phyloP scores from a whole-genome alignment of 768 basidiomycete genomes.

The Kwoniella dejecticola region DNA sequence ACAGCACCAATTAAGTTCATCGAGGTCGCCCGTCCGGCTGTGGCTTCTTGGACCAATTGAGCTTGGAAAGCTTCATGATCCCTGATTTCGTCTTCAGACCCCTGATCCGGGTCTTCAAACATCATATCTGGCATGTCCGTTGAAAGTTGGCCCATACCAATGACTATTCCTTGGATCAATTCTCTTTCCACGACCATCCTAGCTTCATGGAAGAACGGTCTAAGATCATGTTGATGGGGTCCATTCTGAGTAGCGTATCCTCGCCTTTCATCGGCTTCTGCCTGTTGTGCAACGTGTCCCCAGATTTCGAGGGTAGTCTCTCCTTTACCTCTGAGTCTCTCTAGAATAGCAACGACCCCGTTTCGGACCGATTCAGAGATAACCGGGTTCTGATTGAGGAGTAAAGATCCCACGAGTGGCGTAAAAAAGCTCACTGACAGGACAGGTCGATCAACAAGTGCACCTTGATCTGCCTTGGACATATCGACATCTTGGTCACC shows the following conservation, averaged over 20 bases:
- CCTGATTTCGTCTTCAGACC: conserved; percentile 47
- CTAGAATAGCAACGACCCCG: conserved; percentile 76
- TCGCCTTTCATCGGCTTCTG: conserved; percentile 37
- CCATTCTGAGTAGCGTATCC: conserved; percentile 51
- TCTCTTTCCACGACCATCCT: conserved; percentile 74
- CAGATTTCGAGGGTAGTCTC: conserved; percentile 31
- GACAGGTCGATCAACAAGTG: conserved; percentile 38
- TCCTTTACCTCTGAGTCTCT: conserved; percentile 66
- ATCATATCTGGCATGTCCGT: conserved; percentile 49
- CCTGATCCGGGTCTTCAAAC: conserved; percentile 19
- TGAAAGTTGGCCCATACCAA: conserved; percentile 81
- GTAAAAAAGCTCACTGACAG: conserved; percentile 85
- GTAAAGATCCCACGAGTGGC: conserved; percentile 81
- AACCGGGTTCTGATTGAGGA: conserved; percentile 74
- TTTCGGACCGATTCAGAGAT: conserved; percentile 73
- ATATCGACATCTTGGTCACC: conserved; percentile 14
- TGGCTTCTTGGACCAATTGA: conserved; percentile 67
- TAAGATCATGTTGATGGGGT: conserved; percentile 49
- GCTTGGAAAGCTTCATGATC: conserved; percentile 39
- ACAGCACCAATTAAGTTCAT: conserved; percentile 92
- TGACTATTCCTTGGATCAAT: conserved; percentile 79
- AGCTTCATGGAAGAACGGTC: conserved; percentile 56
- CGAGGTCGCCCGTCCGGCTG: conserved; percentile 81
- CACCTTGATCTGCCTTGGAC: conserved; percentile 24
- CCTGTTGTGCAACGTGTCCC: conserved; percentile 57